These are phyloP conservation scores for Phyllosticta paracitricarpa DNA, from an alignment of 2,329 filamentous ascomycete species.

Conservation along the genomic window DNA sequence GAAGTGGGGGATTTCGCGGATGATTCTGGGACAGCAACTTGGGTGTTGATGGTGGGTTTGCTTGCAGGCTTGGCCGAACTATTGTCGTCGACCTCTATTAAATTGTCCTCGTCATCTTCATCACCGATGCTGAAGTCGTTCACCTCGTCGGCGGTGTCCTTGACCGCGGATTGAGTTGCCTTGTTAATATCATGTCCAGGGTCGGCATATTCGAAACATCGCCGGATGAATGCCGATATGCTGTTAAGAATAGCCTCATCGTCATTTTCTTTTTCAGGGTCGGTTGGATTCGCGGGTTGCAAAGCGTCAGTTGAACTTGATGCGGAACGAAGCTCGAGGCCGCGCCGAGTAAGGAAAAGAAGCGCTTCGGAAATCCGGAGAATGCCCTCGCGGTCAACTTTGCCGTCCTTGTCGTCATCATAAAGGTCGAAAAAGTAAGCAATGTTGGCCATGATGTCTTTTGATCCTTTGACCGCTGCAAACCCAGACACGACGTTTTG, in stretches of 20 bases:
- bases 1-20: conserved; percentile 16
- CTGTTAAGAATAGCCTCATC: conserved; percentile 88
- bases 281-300: conserved; percentile 22
- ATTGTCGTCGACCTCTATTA: conserved; percentile 48
- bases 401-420: conserved; percentile 84
- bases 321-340: conserved; percentile 68
- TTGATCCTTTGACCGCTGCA: conserved; percentile 81
- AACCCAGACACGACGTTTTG: conserved; percentile 89
- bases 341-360: conserved; percentile 81
- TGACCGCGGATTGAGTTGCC: conserved; percentile 14
- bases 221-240: conserved; percentile 87
- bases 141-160: conserved; percentile 29
- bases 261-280: conserved; percentile 16
- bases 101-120: conserved; percentile 45
- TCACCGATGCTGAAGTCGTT: conserved; percentile 67
- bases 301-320: conserved; percentile 49
- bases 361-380: conserved; percentile 88
- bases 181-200: conserved; percentile 61
- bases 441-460: conserved; percentile 96
- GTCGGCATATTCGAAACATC: conserved; percentile 97
- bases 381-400: conserved; percentile 90
- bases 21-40: conserved; percentile 7
- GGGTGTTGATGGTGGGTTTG: conserved; percentile 15
- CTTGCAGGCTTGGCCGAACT: conserved; percentile 12
- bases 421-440: conserved; percentile 97